Conservation (phyloP, 768 basidiomycete species). For the Cyclocybe cylindracea region DNA sequence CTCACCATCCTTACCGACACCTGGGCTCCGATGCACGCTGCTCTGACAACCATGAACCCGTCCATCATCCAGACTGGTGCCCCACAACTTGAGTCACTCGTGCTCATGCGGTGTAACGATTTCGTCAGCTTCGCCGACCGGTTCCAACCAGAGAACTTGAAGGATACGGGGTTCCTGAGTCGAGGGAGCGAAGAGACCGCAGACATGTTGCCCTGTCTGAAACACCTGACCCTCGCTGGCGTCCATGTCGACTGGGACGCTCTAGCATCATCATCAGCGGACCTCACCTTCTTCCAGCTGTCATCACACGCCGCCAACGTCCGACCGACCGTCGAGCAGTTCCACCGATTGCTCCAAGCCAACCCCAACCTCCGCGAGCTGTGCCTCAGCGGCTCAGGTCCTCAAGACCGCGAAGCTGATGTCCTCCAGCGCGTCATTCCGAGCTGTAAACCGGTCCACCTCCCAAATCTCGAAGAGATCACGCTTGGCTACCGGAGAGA, state of each 20-base stretch:
- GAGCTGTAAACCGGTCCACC: slow-evolving; percentile 31
- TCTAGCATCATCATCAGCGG: slow-evolving; percentile 27
- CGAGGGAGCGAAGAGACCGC: slow-evolving; percentile 18
- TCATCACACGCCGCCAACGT: slow-evolving; percentile 54
- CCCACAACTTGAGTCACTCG: slow-evolving; percentile 47
- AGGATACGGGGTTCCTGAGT: slow-evolving; percentile 33
- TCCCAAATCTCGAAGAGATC: slow-evolving; percentile 39
- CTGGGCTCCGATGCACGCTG: slow-evolving; percentile 59
- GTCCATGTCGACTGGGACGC: slow-evolving; percentile 58
- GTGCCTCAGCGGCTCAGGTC: slow-evolving; percentile 50
- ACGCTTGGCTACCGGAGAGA: slow-evolving; percentile 46
- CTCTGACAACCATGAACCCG: slow-evolving; percentile 45
- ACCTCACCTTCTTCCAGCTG: slow-evolving; percentile 41
- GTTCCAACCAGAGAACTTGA: slow-evolving; percentile 44
- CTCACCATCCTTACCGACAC: slow-evolving; percentile 55
- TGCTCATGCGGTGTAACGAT: slow-evolving; percentile 63
- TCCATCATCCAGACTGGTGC: slow-evolving; percentile 34
- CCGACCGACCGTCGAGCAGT: slow-evolving; percentile 48
- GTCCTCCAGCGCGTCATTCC: slow-evolving; percentile 14
- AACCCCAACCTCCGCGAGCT: slow-evolving; percentile 43
- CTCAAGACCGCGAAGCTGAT: slow-evolving; percentile 26
- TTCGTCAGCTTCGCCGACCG: slow-evolving; percentile 45
- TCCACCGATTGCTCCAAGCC: slow-evolving; percentile 42
- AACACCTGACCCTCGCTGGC: slow-evolving; percentile 51
- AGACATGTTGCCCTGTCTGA: slow-evolving; percentile 43